Evolutionary conservation across 73 alveolate genomes (phyloP), one percentile per base, ranked within the genome.

Genomic region (Paraurostyla sp.): DNA sequence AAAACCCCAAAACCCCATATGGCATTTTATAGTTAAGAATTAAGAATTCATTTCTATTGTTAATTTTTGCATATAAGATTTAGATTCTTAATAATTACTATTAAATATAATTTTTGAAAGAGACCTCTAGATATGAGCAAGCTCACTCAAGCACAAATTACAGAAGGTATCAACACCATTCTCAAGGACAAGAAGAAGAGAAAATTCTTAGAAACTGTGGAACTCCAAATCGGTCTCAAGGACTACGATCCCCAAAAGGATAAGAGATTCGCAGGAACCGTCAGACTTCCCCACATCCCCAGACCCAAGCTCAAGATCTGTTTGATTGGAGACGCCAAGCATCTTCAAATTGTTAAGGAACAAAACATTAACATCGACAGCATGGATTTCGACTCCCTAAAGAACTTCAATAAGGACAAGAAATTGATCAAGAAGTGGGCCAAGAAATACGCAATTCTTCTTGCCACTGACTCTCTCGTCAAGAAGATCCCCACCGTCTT

Each of bases 251-350:
- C 99, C 69, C 96, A 97, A 91, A 98, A 98, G 90, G 99, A 99
- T 94, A 99, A 99, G 97, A 99, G 99, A 83, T 99, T 99, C 98
- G 95, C 99, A 11, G 99, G 99, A 69, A 91, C 99, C 78, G 97
- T 98, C 96, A 98, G 97, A 94, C 97, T 99, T 75, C 99, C 99
- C 0, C 86, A 92, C 92, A 94, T 97, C 88, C 99, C 99, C 76
- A 96, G 99, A 76, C 99, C 99, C 59, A 94, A 98, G 93, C 93
- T 97, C 84, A 98, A 98, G 97, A 95, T 98, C 94, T 98, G 99
- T 93, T 97, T 99, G 60, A 98, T 99, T 78, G 99, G 99, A 33
- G 99, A 98, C 89, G 99, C 98, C 50, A 96, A 90, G 80, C 99
- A 99, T 88, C 93, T 99, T 90, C 99, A 99, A 80, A 97, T 97